phyloP scores from a whole-genome alignment of 2,329 filamentous ascomycete species.

The Cytospora mali region DNA sequence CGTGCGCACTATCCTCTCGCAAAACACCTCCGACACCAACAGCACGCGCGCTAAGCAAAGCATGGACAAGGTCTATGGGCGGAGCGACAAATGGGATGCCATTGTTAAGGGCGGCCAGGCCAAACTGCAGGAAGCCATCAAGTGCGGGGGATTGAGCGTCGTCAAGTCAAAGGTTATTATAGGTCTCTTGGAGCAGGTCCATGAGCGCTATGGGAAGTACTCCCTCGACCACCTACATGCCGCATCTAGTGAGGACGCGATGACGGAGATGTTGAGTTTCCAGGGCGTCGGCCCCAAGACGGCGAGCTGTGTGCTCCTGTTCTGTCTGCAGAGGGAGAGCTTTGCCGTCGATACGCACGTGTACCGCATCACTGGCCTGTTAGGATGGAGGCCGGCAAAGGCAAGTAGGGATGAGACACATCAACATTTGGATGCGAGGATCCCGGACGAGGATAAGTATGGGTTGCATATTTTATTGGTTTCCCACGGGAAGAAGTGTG shows the following conservation, averaged over 20 bases:
- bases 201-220: conserved; percentile 45
- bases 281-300: conserved; percentile 58
- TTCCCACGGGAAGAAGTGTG: conserved; percentile 49
- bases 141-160: conserved; percentile 69
- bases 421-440: conserved; percentile 50
- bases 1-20: conserved; percentile 54
- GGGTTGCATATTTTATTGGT: conserved; percentile 53
- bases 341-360: conserved; percentile 60
- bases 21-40: conserved; percentile 55
- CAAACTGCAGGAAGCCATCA: conserved; percentile 62
- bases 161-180: conserved; percentile 77
- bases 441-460: conserved; percentile 54
- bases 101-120: conserved; percentile 44
- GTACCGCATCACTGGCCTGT: conserved; percentile 49
- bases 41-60: conserved; percentile 62
- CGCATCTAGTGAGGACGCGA: conserved; percentile 48
- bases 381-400: conserved; percentile 50
- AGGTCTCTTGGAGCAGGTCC: conserved; percentile 66
- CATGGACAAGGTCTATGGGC: conserved; percentile 49
- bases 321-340: conserved; percentile 50
- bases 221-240: conserved; percentile 53
- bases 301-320: conserved; percentile 55
- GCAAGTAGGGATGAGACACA: conserved; percentile 50
- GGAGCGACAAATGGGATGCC: conserved; percentile 46
- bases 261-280: conserved; percentile 53